Percentiles rank a stretch among this genome's conserved stretches.
phyloP scores from a whole-genome alignment of 2,329 filamentous ascomycete species.

The Ramularia endophylla region DNA sequence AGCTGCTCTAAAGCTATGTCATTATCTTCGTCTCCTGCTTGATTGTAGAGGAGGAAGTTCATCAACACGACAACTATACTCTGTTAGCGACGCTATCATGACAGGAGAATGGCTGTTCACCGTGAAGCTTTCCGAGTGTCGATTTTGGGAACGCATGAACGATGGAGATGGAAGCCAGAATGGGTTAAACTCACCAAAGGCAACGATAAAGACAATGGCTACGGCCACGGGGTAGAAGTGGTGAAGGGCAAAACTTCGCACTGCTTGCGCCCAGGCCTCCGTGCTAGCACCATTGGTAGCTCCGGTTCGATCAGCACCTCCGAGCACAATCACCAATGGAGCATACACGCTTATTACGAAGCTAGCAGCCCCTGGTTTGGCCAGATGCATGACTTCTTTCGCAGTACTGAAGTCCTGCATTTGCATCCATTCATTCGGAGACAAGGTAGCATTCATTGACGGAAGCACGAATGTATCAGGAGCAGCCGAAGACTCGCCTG shows the following conservation, averaged over 20 bases:
- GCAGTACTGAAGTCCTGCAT: conserved; percentile 76
- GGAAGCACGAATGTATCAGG: conserved; percentile 38
- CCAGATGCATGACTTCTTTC: conserved; percentile 66
- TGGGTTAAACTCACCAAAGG: conserved; percentile 32
- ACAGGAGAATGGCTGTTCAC: too few relatives aligned
- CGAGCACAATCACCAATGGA: conserved; percentile 65
- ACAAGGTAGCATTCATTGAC: conserved; percentile 66
- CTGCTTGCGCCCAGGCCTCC: conserved; percentile 49
- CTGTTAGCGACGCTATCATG: too few relatives aligned
- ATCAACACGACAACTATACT: conserved; percentile 58
- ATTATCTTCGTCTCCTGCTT: conserved; percentile 39
- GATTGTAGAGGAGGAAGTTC: conserved; percentile 67
- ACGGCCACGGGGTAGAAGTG: conserved; percentile 65
- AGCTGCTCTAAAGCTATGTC: conserved; percentile 44
- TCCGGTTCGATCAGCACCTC: conserved; percentile 60
- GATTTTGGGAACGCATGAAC: too few relatives aligned
- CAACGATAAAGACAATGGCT: conserved; percentile 56
- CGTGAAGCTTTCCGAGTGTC: too few relatives aligned
- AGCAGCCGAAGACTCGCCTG: conserved; percentile 12
- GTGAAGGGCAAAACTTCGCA: conserved; percentile 47
- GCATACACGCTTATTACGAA: conserved; percentile 71
- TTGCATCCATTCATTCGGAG: conserved; percentile 69
- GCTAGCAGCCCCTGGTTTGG: conserved; percentile 65
- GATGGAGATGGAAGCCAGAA: too few relatives aligned
- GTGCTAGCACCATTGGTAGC: conserved; percentile 35